phyloP scores from a whole-genome alignment of 2,329 filamentous ascomycete genomes.

The Fusarium clavum region DNA sequence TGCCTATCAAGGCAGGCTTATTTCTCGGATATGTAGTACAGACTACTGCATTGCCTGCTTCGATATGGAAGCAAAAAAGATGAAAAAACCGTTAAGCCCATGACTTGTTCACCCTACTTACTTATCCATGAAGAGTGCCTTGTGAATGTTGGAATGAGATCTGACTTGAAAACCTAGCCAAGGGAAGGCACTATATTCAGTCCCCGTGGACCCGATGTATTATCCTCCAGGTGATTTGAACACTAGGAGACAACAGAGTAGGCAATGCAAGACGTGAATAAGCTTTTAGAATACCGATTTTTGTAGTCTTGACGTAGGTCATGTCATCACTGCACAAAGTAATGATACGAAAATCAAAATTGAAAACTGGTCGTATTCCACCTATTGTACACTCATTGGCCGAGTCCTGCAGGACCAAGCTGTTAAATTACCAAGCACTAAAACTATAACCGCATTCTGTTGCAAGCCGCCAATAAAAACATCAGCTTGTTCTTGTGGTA shows the following conservation, averaged over 20 bases:
- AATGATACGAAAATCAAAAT: not conserved
- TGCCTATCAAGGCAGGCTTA: constrained; percentile 35
- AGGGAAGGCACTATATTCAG: not conserved
- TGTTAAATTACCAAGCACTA: constrained; percentile 6
- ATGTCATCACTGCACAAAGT: not conserved
- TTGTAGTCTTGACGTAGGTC: not conserved
- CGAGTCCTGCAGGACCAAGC: not conserved
- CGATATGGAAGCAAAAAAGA: constrained; percentile 41
- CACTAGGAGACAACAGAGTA: not conserved
- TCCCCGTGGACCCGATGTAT: not conserved
- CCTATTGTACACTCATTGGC: constrained; percentile 36
- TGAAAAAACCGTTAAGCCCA: constrained; percentile 35
- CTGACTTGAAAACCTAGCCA: not conserved
- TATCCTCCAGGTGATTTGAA: not conserved
- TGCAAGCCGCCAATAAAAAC: constrained; percentile 15
- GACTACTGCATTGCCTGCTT: constrained; percentile 37
- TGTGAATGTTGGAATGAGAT: not conserved
- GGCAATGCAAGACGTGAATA: not conserved
- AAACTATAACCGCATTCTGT: constrained; percentile 36
- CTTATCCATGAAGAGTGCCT: not conserved
- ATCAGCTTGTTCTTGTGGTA: constrained; percentile 40
- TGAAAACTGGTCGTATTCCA: constrained; percentile 35
- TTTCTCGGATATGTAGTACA: constrained; percentile 38
- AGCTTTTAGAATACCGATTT: not conserved
- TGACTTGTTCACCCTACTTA: not conserved